Conservation (phyloP, 495 filamentous ascomycete genomes). For the Aspergillus baeticus region DNA sequence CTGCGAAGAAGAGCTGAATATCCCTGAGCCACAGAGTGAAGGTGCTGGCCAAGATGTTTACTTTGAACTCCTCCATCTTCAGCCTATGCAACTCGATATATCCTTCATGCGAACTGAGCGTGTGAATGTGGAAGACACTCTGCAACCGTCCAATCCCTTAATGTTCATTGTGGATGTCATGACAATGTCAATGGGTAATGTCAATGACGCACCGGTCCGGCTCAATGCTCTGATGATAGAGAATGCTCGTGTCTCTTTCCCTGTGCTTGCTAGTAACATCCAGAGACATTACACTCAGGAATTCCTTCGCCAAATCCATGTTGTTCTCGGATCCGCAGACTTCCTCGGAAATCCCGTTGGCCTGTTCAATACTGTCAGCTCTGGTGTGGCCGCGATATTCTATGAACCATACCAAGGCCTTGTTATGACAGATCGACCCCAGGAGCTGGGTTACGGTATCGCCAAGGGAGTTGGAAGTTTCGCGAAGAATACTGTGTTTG, state of each 20-base stretch:
- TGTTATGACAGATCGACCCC: conserved; percentile 91
- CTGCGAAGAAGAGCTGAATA: conserved; percentile 84
- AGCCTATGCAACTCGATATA: conserved; percentile 96
- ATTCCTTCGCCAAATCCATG: conserved; percentile 90
- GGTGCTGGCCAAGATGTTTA: conserved; percentile 89
- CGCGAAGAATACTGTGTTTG: conserved; percentile 97
- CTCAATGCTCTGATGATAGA: conserved; percentile 93
- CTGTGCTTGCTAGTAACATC: conserved; percentile 78
- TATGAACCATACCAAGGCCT: conserved; percentile 98
- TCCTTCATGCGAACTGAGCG: conserved; percentile 96
- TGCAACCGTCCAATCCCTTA: conserved; percentile 82
- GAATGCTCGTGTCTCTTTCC: conserved; percentile 88
- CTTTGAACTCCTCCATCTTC: conserved; percentile 94
- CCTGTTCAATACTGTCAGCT: conserved; percentile 96
- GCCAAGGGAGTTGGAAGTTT: conserved; percentile 96
- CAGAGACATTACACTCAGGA: conserved; percentile 95
- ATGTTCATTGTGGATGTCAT: conserved; percentile 98
- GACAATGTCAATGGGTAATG: conserved; percentile 98
- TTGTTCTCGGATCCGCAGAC: conserved; percentile 94
- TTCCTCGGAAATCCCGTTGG: conserved; percentile 99
- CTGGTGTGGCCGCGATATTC: conserved; percentile 95
- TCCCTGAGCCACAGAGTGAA: conserved; percentile 86
- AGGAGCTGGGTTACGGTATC: conserved; percentile 91
- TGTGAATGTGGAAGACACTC: conserved; percentile 90
- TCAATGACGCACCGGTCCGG: conserved; percentile 93